Evolutionary conservation across 352 stramenopile genomes (phyloP), one percentile per base, ranked within the genome.

Genomic region (Phytophthora kernoviae): DNA sequence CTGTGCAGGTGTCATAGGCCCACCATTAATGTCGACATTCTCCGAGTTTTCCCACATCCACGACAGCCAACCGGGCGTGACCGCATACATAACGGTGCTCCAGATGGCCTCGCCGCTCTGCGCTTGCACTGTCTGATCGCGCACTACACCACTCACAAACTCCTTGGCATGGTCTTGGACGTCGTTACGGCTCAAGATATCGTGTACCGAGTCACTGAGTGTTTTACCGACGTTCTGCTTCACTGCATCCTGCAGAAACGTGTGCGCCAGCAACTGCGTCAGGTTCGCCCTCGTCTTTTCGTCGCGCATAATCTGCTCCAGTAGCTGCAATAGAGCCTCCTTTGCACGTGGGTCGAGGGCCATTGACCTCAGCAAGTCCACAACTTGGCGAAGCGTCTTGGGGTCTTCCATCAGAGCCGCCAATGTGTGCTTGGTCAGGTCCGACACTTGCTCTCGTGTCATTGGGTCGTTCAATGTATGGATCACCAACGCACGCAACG

Each of bases 161-260:
- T 90, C 79, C 51, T 94, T 94, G 58, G 85, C 83, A 62, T 94
- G 85, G 49, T 87, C 77, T 54, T 93, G 80, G 54, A 93, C 73
- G 43, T 94, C 85, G 15, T 51, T n/a, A 14, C 79, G 81, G 47
- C 82, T 92, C 30, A 94, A 70, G 20, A 93, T 77, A 14, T 91
- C 72, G 64, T 94, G 85, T 39, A 93, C 79, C 7, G 83, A 82
- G 11, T 85, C 73, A n/a, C 68, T 68, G 0, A 94, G 64, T 9
- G 84, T 84, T 11, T 49, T 70, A 10, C 62, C 61, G 8, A 94
- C 79, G 22, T 71, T 86, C 24, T 74, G 54, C 72, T 94, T 86
- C 36, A 94, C 83, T 0, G 70, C 57, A 1, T 93, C 79, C 53
- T 90, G 82, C 15, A 70, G 42, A 45, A 94, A 90, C 21, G 80